Evolutionary conservation across 352 stramenopile genomes (phyloP).

Genomic region (Saprolegnia parasitica): DNA sequence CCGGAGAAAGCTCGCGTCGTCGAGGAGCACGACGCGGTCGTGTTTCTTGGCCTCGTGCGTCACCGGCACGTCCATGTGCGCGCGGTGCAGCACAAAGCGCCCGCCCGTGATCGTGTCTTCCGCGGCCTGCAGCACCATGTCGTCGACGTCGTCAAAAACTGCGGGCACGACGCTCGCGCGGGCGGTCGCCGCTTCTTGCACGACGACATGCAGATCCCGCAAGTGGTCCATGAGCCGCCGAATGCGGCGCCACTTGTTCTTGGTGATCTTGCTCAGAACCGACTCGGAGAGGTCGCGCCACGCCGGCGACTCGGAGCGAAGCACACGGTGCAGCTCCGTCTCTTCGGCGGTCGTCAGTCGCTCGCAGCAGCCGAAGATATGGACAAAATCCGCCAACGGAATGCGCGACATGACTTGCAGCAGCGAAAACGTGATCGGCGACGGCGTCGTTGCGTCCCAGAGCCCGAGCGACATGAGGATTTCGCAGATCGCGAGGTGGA

Average conservation of each 20-base stretch:
- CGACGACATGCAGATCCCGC: conserved; percentile 58
- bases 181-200: conserved; percentile 14
- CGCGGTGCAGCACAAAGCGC: background rate
- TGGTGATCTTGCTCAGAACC: conserved; percentile 1
- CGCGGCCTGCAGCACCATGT: conserved; percentile 7
- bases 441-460: background rate
- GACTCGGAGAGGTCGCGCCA: background rate
- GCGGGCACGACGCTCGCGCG: background rate
- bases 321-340: conserved; percentile 34
- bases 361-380: conserved; percentile 62
- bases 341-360: conserved; percentile 61
- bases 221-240: conserved; percentile 63
- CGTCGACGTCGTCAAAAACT: conserved; percentile 4
- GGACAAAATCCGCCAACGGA: conserved; percentile 62
- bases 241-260: conserved; percentile 37
- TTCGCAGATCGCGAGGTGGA: conserved; percentile 67
- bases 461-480: conserved; percentile 33
- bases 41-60: background rate
- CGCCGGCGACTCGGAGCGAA: background rate
- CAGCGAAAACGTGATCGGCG: conserved; percentile 42
- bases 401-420: conserved; percentile 67
- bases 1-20: background rate
- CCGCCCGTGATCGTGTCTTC: conserved; percentile 11
- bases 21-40: background rate
- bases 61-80: background rate